phyloP scores from a whole-genome alignment of 345 rosid genomes.

The Melastoma malabathricum region DNA sequence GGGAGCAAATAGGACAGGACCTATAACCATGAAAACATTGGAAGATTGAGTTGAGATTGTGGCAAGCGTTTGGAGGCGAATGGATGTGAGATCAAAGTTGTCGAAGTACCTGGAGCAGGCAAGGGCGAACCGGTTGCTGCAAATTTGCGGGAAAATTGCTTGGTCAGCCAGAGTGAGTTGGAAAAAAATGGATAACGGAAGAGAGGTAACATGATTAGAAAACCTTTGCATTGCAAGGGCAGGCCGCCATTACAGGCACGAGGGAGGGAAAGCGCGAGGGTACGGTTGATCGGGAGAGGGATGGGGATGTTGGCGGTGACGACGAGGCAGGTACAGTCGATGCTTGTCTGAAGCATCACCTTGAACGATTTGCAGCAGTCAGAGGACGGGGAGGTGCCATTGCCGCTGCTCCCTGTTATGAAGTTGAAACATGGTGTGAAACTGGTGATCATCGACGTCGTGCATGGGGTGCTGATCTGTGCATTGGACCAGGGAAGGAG shows the following conservation, averaged over 20 bases:
- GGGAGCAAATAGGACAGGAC: constrained; percentile 48
- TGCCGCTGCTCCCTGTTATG: constrained; percentile 57
- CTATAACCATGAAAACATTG: constrained; percentile 14
- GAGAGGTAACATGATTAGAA: neutral
- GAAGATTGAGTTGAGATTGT: no score
- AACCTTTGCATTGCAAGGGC: constrained; percentile 75
- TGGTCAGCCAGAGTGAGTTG: no score
- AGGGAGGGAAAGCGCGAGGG: constrained; percentile 57
- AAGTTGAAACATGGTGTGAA: constrained; percentile 80
- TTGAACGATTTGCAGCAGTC: constrained; percentile 52
- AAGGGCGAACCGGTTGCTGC: constrained; percentile 74
- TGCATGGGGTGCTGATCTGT: constrained; percentile 75
- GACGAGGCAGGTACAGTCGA: constrained; percentile 62
- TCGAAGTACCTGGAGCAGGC: constrained; percentile 65
- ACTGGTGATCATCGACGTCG: constrained; percentile 50
- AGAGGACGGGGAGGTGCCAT: constrained; percentile 43
- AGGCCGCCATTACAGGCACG: constrained; percentile 50
- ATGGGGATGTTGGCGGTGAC: constrained; percentile 64
- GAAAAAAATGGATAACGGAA: neutral
- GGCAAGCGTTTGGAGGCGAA: no score
- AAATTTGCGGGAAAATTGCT: constrained; percentile 3
- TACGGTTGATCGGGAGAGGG: constrained; percentile 48
- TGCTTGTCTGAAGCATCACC: constrained; percentile 29
- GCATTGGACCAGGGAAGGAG: constrained; percentile 17
- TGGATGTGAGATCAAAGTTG: neutral